These are phyloP conservation scores for Medicago arabica DNA, from an alignment of 306 rosid genomes.

Conservation along the genomic window DNA sequence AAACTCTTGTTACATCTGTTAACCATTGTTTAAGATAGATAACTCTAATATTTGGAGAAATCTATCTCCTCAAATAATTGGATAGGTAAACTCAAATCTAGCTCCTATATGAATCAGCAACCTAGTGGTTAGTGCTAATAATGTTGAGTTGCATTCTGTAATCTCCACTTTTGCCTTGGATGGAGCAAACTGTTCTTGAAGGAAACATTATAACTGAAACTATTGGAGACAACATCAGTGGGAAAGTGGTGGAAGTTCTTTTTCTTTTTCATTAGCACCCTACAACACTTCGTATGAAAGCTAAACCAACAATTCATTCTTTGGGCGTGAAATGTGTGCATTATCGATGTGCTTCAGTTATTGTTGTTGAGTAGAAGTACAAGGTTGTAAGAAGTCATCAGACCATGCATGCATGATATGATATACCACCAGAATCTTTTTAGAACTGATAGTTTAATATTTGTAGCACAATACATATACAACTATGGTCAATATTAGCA, in stretches of 20 bases:
- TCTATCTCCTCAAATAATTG: too few relatives aligned
- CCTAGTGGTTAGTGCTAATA: conserved; percentile 24
- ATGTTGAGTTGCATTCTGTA: conserved; percentile 30
- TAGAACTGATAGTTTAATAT: background rate
- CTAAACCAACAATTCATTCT: conserved; percentile 40
- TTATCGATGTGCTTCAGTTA: conserved; percentile 27
- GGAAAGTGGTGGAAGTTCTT: conserved; percentile 60
- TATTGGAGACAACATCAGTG: conserved; percentile 55
- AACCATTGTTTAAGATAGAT: conserved; percentile 5
- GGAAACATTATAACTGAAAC: conserved; percentile 52
- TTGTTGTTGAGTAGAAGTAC: conserved; percentile 9
- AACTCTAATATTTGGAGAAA: conserved; percentile 5
- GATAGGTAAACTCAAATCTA: background rate
- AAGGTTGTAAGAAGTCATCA: background rate
- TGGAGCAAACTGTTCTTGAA: conserved; percentile 3
- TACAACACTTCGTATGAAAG: conserved; percentile 34
- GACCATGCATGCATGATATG: conserved; percentile 16
- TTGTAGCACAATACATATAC: conserved; percentile 32
- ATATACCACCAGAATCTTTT: background rate
- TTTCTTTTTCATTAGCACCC: conserved; percentile 52
- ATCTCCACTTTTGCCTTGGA: conserved; percentile 16
- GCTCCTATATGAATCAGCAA: conserved; percentile 28
- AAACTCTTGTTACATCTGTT: conserved; percentile 33
- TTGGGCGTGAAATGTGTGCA: conserved; percentile 12
- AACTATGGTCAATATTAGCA: conserved; percentile 45